Evolutionary conservation across 768 basidiomycete genomes (phyloP).

Genomic region (Leccinum subtestaceum): DNA sequence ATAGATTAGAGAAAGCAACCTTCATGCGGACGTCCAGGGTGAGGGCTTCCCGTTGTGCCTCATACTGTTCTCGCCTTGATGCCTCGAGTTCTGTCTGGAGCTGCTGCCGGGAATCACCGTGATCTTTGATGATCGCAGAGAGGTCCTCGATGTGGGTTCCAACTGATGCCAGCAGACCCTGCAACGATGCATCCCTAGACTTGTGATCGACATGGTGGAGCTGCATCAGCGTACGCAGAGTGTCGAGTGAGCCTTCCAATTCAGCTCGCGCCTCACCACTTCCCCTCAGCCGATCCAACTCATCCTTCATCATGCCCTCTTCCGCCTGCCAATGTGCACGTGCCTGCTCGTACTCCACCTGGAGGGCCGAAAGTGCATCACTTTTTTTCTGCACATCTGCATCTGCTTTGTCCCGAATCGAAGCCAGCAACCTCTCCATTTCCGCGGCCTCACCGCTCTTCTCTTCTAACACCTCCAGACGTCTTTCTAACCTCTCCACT

Average conservation of each 20-base stretch:
- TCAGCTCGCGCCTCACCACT: constrained; percentile 43
- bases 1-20: constrained; percentile 23
- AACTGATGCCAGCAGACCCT: constrained; percentile 48
- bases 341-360: constrained; percentile 38
- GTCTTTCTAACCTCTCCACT: constrained; percentile 38
- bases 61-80: too few species aligned
- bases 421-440: constrained; percentile 38
- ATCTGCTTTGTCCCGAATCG: constrained; percentile 33
- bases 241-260: constrained; percentile 47
- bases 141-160: constrained; percentile 51
- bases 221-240: constrained; percentile 51
- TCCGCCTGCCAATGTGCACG: constrained; percentile 48
- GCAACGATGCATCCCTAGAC: constrained; percentile 48
- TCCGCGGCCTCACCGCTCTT: constrained; percentile 41
- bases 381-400: constrained; percentile 43
- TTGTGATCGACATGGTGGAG: constrained; percentile 52
- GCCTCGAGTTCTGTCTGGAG: constrained; percentile 54
- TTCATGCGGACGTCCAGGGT: constrained; percentile 39
- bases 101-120: constrained; percentile 42
- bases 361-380: constrained; percentile 37
- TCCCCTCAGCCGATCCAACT: constrained; percentile 44
- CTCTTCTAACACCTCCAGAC: constrained; percentile 43
- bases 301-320: constrained; percentile 47
- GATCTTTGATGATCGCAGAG: constrained; percentile 41
- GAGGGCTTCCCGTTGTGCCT: constrained; percentile 39